Base-by-base conservation (phyloP, 225 moss, liverwort and hornwort genomes). In the Pleurozium schreberi region DNA sequence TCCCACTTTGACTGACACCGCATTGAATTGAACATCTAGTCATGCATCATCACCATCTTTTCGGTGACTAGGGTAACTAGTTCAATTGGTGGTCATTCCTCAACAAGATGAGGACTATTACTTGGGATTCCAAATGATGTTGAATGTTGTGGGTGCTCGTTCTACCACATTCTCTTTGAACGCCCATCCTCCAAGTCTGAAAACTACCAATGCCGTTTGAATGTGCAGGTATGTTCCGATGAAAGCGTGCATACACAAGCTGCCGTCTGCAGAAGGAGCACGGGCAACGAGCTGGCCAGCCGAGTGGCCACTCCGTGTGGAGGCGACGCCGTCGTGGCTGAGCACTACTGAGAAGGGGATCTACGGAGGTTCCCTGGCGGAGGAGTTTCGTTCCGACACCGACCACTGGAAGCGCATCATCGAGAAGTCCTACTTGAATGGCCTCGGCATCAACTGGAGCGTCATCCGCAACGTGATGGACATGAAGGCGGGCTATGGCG, bases 401-500 rank as follows among this genome's bases (percentile, higher is more conserved):
- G 91, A 93, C 18, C 98, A 97, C 90, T 98, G 98, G 98, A 92
- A 92, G 84, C 93, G 87, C 80, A 88, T 93, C 83, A 78, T 92
- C 62, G 90, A 92, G 71, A 93, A 95, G 74, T 96, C 95, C 7
- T 98, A 98, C 85, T 80, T 95, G 36, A 92, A 91, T 49, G 90
- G 92, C 59, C 59, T 96, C 13, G 93, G 96, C 89, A 95, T 98
- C 38, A 38, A 90, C 26, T 98, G 98, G 98, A 86, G 53, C 71
- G 52, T 84, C 80, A 81, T 98, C 36, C 93, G 97, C 76, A 98
- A 98, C 79, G 94, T 98, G 52, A 92, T 98, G 89, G 98, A 98
- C 83, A 98, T 97, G 98, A 98, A 95, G 83, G 97, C 98, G 78
- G 95, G 95, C 88, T 98, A 97, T 91, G 98, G 98, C 94, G 98